Conservation (phyloP, 2,329 filamentous ascomycete species). For the Teratosphaeria pseudoeucalypti region DNA sequence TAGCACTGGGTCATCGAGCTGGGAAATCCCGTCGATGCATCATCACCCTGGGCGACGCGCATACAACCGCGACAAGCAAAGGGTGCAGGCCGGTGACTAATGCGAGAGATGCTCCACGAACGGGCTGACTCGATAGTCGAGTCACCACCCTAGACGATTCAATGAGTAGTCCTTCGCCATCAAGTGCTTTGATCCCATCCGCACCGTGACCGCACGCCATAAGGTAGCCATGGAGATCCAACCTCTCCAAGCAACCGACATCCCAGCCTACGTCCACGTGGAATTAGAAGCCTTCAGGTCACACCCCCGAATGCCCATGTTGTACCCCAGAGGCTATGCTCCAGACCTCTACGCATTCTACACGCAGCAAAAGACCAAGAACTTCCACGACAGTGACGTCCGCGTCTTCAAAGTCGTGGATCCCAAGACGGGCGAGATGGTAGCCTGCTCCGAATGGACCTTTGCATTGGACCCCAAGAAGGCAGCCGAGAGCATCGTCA, state of each 20-base stretch:
- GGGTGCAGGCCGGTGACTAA: not conserved
- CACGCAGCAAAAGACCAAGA: slow-evolving; percentile 5
- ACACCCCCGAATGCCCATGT: slow-evolving; percentile 16
- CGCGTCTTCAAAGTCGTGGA: slow-evolving; percentile 16
- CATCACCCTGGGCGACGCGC: no score
- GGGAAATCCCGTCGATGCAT: no score
- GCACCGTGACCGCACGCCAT: slow-evolving; percentile 2
- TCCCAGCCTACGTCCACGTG: slow-evolving; percentile 12
- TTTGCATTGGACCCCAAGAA: slow-evolving; percentile 9
- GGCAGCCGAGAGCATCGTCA: not conserved
- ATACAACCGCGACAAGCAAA: not conserved
- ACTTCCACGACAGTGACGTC: slow-evolving; percentile 5
- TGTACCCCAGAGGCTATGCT: slow-evolving; percentile 16
- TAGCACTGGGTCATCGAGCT: no score
- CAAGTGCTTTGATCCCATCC: not conserved
- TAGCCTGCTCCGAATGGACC: slow-evolving; percentile 13
- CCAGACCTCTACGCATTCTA: slow-evolving; percentile 16
- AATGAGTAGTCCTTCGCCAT: not conserved
- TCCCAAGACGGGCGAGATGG: slow-evolving; percentile 9
- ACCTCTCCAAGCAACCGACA: slow-evolving; percentile 10
- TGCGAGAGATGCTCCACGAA: not conserved
- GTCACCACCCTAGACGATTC: not conserved
- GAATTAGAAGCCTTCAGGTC: slow-evolving; percentile 17
- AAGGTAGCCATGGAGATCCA: slow-evolving; percentile 10
- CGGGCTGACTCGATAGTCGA: not conserved